Evolutionary conservation across 768 basidiomycete genomes (phyloP).

Genomic region (Kwoniella pini): DNA sequence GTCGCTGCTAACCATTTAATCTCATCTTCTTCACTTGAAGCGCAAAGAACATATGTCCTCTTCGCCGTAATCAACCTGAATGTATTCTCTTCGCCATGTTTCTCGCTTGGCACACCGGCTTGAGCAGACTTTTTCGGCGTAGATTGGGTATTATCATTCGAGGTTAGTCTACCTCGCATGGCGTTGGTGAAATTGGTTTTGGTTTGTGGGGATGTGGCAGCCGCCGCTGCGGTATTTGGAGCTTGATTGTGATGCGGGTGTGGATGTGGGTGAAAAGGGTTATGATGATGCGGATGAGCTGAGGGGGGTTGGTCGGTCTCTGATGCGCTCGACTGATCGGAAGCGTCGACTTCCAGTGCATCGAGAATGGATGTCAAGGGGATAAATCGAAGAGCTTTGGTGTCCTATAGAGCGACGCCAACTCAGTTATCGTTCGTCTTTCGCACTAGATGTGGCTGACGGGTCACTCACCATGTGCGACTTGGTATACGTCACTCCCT

Average conservation of each 20-base stretch:
- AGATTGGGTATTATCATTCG: conserved; percentile 17
- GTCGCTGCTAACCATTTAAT: conserved; percentile 97
- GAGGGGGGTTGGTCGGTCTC: conserved; percentile 47
- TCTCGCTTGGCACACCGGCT: background rate
- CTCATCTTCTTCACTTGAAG: conserved; percentile 95
- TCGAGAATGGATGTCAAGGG: conserved; percentile 82
- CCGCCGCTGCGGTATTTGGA: background rate
- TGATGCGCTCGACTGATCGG: conserved; percentile 30
- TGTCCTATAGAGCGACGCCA: conserved; percentile 64
- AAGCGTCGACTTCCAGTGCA: conserved; percentile 77
- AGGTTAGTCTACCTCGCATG: conserved; percentile 16
- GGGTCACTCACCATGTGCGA: conserved; percentile 84
- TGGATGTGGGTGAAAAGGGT: conserved; percentile 5
- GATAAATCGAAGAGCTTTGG: conserved; percentile 82
- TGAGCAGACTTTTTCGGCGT: background rate
- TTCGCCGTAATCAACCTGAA: conserved; percentile 98
- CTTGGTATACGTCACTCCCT: conserved; percentile 80
- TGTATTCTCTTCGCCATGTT: conserved; percentile 59
- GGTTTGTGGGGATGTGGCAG: conserved; percentile 13
- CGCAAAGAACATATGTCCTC: conserved; percentile 81
- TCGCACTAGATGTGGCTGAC: background rate
- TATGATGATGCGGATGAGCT: conserved; percentile 13
- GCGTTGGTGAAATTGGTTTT: conserved; percentile 6
- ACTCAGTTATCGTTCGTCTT: background rate
- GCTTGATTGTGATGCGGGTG: conserved; percentile 9